These are phyloP conservation scores for Pseudonitzschia pungens DNA, from an alignment of 108 stramenopile species.

Conservation along the genomic window DNA sequence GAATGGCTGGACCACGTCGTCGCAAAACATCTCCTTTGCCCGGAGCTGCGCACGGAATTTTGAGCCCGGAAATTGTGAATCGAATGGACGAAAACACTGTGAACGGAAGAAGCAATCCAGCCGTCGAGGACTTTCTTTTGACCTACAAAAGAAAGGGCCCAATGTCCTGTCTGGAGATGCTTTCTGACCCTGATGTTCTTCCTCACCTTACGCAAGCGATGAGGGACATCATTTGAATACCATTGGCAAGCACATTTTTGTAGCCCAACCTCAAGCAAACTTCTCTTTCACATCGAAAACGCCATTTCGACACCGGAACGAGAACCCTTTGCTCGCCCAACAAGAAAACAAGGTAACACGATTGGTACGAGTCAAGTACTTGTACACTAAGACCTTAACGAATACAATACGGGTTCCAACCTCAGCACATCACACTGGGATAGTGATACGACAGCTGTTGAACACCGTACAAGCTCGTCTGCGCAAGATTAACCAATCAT, in stretches of 20 bases:
- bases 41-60: conserved; percentile 73
- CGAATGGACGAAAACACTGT: conserved; percentile 57
- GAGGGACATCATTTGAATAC: conserved; percentile 51
- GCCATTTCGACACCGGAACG: background rate
- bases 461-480: too few relatives aligned
- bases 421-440: too few relatives aligned
- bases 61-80: conserved; percentile 76
- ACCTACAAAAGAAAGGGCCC: conserved; percentile 66
- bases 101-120: conserved; percentile 24
- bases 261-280: too few relatives aligned
- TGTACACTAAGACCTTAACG: background rate
- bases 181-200: conserved; percentile 68
- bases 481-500: too few relatives aligned
- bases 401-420: too few relatives aligned
- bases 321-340: background rate
- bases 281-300: background rate
- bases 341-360: too few relatives aligned
- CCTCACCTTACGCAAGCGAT: conserved; percentile 81
- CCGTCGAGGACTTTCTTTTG: conserved; percentile 49
- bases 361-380: too few relatives aligned
- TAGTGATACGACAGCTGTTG: too few relatives aligned
- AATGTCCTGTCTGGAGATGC: conserved; percentile 78
- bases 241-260: background rate
- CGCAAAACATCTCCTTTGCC: conserved; percentile 52
- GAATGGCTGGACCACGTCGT: background rate